Evolutionary conservation across 2,329 filamentous ascomycete genomes (phyloP).

Genomic region (Pyrenophora tritici-repentis): DNA sequence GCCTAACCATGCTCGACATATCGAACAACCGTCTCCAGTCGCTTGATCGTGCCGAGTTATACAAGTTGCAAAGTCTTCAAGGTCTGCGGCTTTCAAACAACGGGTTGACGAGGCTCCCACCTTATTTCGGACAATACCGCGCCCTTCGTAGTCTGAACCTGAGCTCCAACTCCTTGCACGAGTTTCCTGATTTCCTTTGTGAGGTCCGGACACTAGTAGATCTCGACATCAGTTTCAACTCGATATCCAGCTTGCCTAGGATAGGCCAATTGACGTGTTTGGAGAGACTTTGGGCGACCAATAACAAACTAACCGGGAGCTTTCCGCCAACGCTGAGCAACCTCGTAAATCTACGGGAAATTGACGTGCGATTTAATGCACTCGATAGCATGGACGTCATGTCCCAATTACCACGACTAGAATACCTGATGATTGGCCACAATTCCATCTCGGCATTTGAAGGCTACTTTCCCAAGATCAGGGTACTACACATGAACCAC

Average conservation of each 20-base stretch:
- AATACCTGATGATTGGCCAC: constrained; percentile 88
- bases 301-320: constrained; percentile 80
- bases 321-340: constrained; percentile 74
- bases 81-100: constrained; percentile 96
- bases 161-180: constrained; percentile 87
- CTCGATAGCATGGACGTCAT: constrained; percentile 89
- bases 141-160: constrained; percentile 83
- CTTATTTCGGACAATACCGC: constrained; percentile 81
- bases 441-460: constrained; percentile 90
- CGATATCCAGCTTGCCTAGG: constrained; percentile 76
- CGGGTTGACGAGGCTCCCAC: constrained; percentile 75
- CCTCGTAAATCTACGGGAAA: constrained; percentile 80
- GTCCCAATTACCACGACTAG: constrained; percentile 80
- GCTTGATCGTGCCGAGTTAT: constrained; percentile 81
- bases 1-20: constrained; percentile 86
- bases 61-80: constrained; percentile 74
- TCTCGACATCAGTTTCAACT: constrained; percentile 95
- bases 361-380: constrained; percentile 92
- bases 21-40: constrained; percentile 93
- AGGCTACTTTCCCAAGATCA: constrained; percentile 82
- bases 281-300: constrained; percentile 92
- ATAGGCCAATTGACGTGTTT: constrained; percentile 79
- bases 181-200: constrained; percentile 85
- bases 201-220: constrained; percentile 83
- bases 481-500: constrained; percentile 86